phyloP scores from a whole-genome alignment of 768 basidiomycete species.

The Tylopilus rubrobrunneus region DNA sequence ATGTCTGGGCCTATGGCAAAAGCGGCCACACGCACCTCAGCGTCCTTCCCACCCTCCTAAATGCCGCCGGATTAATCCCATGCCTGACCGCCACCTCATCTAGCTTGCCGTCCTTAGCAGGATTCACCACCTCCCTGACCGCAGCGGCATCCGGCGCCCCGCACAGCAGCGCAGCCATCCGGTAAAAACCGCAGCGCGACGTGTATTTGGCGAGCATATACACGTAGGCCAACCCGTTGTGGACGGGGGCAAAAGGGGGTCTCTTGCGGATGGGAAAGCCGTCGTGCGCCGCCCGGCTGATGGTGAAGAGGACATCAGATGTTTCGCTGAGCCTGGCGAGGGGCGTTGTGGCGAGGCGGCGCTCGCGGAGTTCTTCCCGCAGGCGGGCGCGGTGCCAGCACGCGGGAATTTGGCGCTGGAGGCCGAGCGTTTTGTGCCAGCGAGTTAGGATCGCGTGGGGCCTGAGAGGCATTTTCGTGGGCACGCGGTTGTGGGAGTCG shows the following conservation, averaged over 20 bases:
- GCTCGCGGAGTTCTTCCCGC: constrained; percentile 7
- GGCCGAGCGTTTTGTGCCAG: too few species aligned
- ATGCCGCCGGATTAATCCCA: constrained; percentile 6
- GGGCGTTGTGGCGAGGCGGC: constrained; percentile 7
- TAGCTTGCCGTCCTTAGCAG: constrained; percentile 11
- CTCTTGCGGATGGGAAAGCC: constrained; percentile 11
- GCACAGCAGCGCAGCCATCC: constrained; percentile 11
- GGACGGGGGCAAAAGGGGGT: constrained; percentile 6
- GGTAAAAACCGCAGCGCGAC: constrained; percentile 13
- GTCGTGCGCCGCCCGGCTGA: constrained; percentile 10
- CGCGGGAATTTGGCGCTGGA: too few species aligned
- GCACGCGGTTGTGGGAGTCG: too few species aligned
- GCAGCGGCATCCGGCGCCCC: constrained; percentile 8
- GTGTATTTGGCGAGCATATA: constrained; percentile 14
- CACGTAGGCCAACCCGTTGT: constrained; percentile 8
- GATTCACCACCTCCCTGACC: constrained; percentile 14
- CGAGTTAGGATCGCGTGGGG: too few species aligned
- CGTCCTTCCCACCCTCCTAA: constrained; percentile 11
- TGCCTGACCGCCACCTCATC: constrained; percentile 13
- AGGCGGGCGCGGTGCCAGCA: too few species aligned
- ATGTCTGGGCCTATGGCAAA: constrained; percentile 13
- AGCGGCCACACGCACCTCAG: constrained; percentile 11
- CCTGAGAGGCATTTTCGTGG: too few species aligned
- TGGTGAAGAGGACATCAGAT: constrained; percentile 13
- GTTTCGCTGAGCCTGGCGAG: constrained; percentile 12